A percentile compares a stretch with the other conserved stretches of the same genome.
phyloP scores from a whole-genome alignment of 257 asterid species.

The Anisodus tanguticus region DNA sequence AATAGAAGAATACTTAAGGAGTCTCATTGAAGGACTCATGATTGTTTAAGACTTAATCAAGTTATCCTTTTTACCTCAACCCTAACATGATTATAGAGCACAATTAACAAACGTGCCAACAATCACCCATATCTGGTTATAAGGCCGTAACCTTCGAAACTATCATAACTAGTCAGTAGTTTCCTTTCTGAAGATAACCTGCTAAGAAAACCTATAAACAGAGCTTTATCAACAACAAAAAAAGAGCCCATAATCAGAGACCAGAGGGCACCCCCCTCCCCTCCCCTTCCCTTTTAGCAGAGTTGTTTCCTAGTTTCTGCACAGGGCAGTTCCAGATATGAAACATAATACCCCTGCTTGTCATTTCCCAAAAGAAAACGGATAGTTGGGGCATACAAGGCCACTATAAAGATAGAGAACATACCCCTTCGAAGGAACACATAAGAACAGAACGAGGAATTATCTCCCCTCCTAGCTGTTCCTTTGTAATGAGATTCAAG shows the following conservation, averaged over 20 bases:
- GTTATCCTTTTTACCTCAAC: not conserved
- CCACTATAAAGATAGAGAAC: slow-evolving; percentile 36
- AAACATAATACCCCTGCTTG: not conserved
- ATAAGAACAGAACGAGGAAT: slow-evolving; percentile 98
- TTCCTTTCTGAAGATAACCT: not conserved
- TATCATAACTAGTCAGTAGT: not conserved
- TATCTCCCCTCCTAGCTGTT: slow-evolving; percentile 93
- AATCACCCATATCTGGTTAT: not conserved
- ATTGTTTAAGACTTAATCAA: not conserved
- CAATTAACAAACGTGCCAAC: not conserved
- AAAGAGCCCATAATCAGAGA: too few relatives aligned
- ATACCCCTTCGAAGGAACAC: slow-evolving; percentile 96
- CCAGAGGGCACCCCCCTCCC: not conserved
- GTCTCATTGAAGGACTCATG: not conserved
- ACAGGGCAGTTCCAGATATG: not conserved
- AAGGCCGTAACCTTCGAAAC: not conserved
- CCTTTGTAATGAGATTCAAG: slow-evolving; percentile 81
- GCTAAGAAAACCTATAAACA: not conserved
- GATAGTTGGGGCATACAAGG: not conserved
- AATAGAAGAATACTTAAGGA: not conserved
- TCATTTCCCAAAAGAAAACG: not conserved
- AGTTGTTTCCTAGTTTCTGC: not conserved
- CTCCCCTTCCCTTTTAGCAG: not conserved
- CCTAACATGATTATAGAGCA: slow-evolving; percentile 11
- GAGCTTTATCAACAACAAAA: not conserved